A percentile compares a stretch with the other conserved stretches of the same genome.
phyloP scores from a whole-genome alignment of 768 basidiomycete genomes.

The Suillus clintonianus region DNA sequence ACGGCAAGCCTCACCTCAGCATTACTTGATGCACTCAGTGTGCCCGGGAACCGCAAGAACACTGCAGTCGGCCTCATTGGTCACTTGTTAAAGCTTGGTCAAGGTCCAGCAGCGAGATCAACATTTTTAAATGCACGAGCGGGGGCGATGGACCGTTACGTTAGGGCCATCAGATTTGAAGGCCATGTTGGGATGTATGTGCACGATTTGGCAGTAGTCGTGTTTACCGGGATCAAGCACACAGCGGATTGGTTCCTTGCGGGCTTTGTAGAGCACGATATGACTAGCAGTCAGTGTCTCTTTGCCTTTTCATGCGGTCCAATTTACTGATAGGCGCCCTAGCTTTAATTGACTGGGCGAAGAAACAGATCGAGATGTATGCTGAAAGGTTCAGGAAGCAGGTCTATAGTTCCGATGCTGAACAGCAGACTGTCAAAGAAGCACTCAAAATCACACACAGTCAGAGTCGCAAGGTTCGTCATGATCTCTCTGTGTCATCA shows the following conservation, averaged over 20 bases:
- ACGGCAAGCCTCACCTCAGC: slow-evolving; percentile 69
- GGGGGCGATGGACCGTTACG: slow-evolving; percentile 69
- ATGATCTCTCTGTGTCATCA: neutral
- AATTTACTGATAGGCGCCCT: slow-evolving; percentile 2
- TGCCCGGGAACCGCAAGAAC: slow-evolving; percentile 76
- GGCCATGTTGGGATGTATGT: slow-evolving; percentile 87
- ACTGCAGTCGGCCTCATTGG: slow-evolving; percentile 69
- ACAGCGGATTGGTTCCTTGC: slow-evolving; percentile 98
- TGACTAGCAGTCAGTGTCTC: slow-evolving; percentile 75
- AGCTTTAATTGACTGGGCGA: slow-evolving; percentile 97
- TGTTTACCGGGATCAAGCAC: slow-evolving; percentile 94
- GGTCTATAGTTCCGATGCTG: slow-evolving; percentile 83
- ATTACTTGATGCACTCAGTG: slow-evolving; percentile 72
- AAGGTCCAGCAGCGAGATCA: slow-evolving; percentile 75
- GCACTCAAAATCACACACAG: slow-evolving; percentile 73
- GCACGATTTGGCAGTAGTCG: slow-evolving; percentile 83
- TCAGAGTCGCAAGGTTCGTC: slow-evolving; percentile 80
- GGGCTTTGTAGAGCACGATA: slow-evolving; percentile 94
- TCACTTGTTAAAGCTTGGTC: slow-evolving; percentile 72
- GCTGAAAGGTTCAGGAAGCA: slow-evolving; percentile 87
- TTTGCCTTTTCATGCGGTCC: neutral
- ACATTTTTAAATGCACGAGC: slow-evolving; percentile 82
- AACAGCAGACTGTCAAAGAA: slow-evolving; percentile 70
- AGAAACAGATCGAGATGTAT: slow-evolving; percentile 79
- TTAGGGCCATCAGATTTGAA: slow-evolving; percentile 89